Base-by-base conservation (phyloP, 2,329 filamentous ascomycete species). In the Ascosphaera acerosa region DNA sequence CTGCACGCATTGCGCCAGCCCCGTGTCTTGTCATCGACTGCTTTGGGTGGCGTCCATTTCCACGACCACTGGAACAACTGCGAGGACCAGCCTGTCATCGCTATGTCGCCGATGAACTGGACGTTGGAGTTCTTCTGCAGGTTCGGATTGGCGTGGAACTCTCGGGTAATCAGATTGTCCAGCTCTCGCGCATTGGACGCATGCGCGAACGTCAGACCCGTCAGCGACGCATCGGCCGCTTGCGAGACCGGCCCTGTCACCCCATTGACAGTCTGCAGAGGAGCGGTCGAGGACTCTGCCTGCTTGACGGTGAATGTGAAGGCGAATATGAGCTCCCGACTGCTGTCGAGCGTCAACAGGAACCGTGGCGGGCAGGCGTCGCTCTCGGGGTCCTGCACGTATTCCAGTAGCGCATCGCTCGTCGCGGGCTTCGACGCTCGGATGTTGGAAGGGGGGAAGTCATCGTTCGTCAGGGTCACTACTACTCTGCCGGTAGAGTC, bases 1-100 rank as follows among this genome's bases (percentile, higher is more conserved):
- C 80, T 92, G 61, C 87, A 94, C 42, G 74, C 76, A 47, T 89
- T 94, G 46, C 80, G 76, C 84, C 87, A 97, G 28, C 87, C 87
- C 34, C 81, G 80, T 18, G 76, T 77, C 43, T 68, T 69, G 47
- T 92, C 82, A 46, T 92, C 82, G 10, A 58, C 55, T 10, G 57
- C 45, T 58, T 80, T 90, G 22, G 87, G 87, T 6, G 87, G 78
- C 47, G 76, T 80, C 81, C 84, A 97, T 58, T 75, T 87, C 87
- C 87, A 97, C 5, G 74, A 72, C 81, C 84, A 97, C 39, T 84
- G 75, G 47, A 92, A 92, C 19, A 80, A 71, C 18, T 90, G 73
- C 2, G 78, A 84, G 4, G 74, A 59, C 43, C 61, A 77, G n/a
- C 84, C 82, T 18, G 64, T 70, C 0, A 87, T 97, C 2, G 67